Evolutionary conservation across 1,284 basidiomycete genomes (phyloP).

Genomic region (Psilocybe mexicana): DNA sequence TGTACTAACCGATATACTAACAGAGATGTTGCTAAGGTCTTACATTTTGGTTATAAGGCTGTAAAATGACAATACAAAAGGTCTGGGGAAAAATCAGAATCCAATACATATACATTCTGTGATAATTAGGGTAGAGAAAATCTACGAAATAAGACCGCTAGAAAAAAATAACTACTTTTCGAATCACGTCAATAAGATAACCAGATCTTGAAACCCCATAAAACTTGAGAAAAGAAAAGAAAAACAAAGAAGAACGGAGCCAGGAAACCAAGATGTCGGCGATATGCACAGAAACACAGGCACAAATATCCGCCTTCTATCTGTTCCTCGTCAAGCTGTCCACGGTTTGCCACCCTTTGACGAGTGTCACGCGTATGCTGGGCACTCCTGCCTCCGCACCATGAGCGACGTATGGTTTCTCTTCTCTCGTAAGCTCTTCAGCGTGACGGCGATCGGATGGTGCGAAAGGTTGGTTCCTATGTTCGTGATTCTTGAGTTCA

Average conservation of each 20-base stretch:
- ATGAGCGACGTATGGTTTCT: conserved; percentile 20
- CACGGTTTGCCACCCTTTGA: conserved; percentile 56
- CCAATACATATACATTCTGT: no score
- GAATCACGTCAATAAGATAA: no score
- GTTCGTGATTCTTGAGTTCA: not conserved
- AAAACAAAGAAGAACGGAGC: not conserved
- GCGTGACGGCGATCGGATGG: conserved; percentile 60
- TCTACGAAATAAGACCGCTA: no score
- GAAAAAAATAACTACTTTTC: no score
- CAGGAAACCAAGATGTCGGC: no score
- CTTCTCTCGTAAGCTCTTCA: conserved; percentile 39
- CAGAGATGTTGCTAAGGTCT: not conserved
- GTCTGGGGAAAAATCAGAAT: no score
- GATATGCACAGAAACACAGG: not conserved
- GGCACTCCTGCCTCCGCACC: conserved; percentile 33
- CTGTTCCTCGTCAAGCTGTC: conserved; percentile 31
- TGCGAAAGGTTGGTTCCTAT: conserved; percentile 63
- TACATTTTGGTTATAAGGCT: no score
- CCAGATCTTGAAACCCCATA: no score
- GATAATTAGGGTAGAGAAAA: no score
- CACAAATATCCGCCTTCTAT: not conserved
- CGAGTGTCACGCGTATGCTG: conserved; percentile 50
- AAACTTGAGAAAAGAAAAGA: no score
- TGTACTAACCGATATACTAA: conserved; percentile 5
- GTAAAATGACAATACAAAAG: no score